These are phyloP conservation scores for Mallotus nudiflorus DNA, from an alignment of 345 rosid genomes.

Conservation along the genomic window DNA sequence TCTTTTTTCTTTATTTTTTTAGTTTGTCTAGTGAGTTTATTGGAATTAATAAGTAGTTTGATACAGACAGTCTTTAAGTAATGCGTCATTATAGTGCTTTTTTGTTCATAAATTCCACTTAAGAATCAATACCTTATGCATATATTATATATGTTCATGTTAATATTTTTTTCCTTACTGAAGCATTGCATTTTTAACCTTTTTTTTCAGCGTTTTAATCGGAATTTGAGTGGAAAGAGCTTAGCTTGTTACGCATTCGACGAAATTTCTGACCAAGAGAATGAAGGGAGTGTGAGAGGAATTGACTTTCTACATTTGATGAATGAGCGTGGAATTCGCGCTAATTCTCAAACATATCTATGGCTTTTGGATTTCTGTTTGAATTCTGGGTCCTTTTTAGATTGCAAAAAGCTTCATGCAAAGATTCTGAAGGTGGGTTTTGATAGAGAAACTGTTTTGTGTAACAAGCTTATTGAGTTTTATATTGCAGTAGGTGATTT, in stretches of 20 bases:
- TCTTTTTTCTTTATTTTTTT: not conserved
- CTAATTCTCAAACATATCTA: slow-evolving; percentile 51
- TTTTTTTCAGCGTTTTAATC: slow-evolving; percentile 30
- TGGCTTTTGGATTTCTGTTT: slow-evolving; percentile 57
- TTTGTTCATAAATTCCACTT: not conserved
- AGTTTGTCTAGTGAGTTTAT: not conserved
- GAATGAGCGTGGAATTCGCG: slow-evolving; percentile 46
- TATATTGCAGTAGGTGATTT: slow-evolving; percentile 44
- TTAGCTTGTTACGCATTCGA: slow-evolving; percentile 32
- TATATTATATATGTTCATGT: no score
- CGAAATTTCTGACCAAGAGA: slow-evolving; percentile 30
- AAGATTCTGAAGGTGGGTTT: slow-evolving; percentile 64
- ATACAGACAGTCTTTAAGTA: no score
- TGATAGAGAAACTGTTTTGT: slow-evolving; percentile 36
- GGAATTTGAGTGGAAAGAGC: slow-evolving; percentile 30
- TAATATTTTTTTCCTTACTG: not conserved
- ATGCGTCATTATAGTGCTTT: not conserved
- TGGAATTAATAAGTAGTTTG: not conserved
- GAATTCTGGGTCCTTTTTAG: slow-evolving; percentile 42
- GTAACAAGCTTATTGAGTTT: slow-evolving; percentile 49
- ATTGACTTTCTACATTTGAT: slow-evolving; percentile 28
- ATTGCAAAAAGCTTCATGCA: slow-evolving; percentile 56
- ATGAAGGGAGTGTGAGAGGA: slow-evolving; percentile 28
- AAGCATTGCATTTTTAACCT: not conserved
- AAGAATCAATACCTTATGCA: not conserved